Conservation (phyloP, 192 early-diverging fungal species). For the Geosiphon pyriformis region DNA sequence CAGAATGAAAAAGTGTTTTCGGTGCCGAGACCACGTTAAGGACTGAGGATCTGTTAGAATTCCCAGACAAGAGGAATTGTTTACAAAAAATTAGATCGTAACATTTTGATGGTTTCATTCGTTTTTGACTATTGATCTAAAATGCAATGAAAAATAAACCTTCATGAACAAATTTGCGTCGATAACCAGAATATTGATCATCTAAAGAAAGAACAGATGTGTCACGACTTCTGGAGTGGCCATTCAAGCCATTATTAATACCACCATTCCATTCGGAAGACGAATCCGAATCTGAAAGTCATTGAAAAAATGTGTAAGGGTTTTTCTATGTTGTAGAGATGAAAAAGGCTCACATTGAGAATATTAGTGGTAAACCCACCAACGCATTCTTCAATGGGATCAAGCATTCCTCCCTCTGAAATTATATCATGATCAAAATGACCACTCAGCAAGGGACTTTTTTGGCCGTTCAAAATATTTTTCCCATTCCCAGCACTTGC, state of each 20-base stretch:
- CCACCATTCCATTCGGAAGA: neutral
- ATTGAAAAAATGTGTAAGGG: slow-evolving; percentile 1
- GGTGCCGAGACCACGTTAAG: slow-evolving; percentile 48
- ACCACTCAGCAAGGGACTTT: neutral
- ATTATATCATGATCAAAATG: slow-evolving; percentile 1
- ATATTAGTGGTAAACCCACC: neutral
- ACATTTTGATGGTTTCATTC: neutral
- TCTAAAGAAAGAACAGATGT: neutral
- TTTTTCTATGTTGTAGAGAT: neutral
- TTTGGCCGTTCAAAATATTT: neutral
- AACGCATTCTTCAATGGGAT: neutral
- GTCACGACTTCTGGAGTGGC: neutral
- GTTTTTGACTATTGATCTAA: neutral
- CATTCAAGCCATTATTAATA: neutral
- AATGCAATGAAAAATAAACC: slow-evolving; percentile 13
- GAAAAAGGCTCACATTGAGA: neutral
- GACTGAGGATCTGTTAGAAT: slow-evolving; percentile 18
- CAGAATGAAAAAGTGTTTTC: slow-evolving; percentile 89
- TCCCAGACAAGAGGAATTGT: no score
- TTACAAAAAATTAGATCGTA: no score
- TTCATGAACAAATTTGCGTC: slow-evolving; percentile 24
- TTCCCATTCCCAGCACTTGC: neutral
- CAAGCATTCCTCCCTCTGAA: neutral
- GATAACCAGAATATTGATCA: slow-evolving; percentile 21
- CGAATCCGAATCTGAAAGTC: slow-evolving; percentile 9